Base-by-base conservation (phyloP, 2,329 filamentous ascomycete genomes). In the Bipolaris sorokiniana region DNA sequence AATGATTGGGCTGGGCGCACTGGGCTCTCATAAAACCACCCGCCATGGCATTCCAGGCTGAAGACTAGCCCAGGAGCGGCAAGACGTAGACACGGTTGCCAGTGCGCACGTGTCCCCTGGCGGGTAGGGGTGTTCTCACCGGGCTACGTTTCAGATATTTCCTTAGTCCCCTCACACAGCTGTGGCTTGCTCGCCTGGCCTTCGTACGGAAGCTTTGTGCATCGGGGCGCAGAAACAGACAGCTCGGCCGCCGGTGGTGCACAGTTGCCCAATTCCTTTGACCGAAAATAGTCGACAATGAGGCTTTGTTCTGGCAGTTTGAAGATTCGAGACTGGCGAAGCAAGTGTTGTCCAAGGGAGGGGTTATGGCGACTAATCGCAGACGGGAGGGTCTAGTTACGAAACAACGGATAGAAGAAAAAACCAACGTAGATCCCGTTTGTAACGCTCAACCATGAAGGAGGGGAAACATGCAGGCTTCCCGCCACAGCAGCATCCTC, bases 1-100 rank as follows among this genome's bases (percentile, higher is more conserved):
- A 57, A 65, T 62, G 62, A 57, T 59, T 53, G 53, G 57, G 58
- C 65, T 68, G 62, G 20, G 60, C 61, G 65, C 67, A 68, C 63
- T 66, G 61, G 60, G 48, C 47, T 23, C 44, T 63, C 54, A 57
- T 51, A 62, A 63, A 61, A 58, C 59, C 40, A 48, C 60, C 65
- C 61, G 40, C 50, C 61, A 64, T 33, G 50, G 61, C 62, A 59
- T 51, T 26, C 55, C 60, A 61, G 56, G 57, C 61, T 58, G 60
- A 26, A 13, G 23, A 44, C 61, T 68, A 69, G 31, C 23, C 34
- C 40, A 4, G 31, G 59, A 50, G 31, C 51, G 60, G 60, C 57
- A 62, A 63, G 51, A 52, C 50, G 16, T 53, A 16, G 20, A 50
- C 46, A 47, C 44, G 55, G 46, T 36, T 45, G 50, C 48, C 28